Evolutionary conservation across 176 grass and related monocot species (phyloP), one percentile per base, ranked within the genome.

Genomic region (Zoysia japonica): DNA sequence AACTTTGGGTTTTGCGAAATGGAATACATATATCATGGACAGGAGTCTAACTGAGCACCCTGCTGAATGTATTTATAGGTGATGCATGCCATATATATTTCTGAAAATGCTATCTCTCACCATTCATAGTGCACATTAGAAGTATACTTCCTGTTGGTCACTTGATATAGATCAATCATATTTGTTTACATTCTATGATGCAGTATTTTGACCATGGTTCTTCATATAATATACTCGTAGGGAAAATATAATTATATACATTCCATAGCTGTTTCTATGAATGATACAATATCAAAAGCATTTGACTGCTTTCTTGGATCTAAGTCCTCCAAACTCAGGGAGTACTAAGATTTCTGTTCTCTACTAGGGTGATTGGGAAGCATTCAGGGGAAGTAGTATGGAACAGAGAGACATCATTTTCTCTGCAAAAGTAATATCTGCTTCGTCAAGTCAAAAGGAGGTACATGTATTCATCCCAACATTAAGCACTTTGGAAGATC

Each of bases 361-460:
- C 53, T 76, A 99, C 53, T 76, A 99, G 96, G 92, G 65, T 45
- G 74, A 74, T n/a, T 95, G 88, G 88, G 82, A 89, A 79, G 90
- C 92, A 71, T 95, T 91, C 74, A 93, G 44, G 70, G 86, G 96
- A 70, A 70, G 38, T 45, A 88, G 65, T 87, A 70, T 37, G 70
- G 92, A 95, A 77, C 54, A n/a, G 35, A 86, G 77, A 74, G 84
- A 93, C 61, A 15, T 76, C 5, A 89, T 99, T 19, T 91, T 93
- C 43, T 91, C 42, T 36, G 82, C 90, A 37, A 77, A 84, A 54
- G 61, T 70, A 62, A 68, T 89, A 48, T 80, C 73, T 20, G 60
- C 62, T 84, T 88, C 90, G 81, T 76, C 86, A 67, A 89, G 83
- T 54, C 83, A 43, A 17, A 78, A 83, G 61, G 92, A 92, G 73